Evolutionary conservation across 345 rosid species (phyloP), one percentile per base, ranked within the genome.

Genomic region (Fremontodendron californicum): DNA sequence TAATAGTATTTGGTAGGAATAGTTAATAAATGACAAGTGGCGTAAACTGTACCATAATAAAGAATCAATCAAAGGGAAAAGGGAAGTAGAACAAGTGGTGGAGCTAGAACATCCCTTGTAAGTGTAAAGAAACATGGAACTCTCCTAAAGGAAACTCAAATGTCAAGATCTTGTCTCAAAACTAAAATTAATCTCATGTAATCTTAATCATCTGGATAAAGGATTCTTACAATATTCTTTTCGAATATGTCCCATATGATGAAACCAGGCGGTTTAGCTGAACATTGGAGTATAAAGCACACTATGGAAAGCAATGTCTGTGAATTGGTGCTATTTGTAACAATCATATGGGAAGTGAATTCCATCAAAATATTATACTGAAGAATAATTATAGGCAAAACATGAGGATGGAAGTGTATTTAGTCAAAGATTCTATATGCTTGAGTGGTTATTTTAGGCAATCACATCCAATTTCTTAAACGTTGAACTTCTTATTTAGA

Each of bases 91-190:
- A 55, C 31, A 23, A 54, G 21, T 61, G 9, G 65, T 61, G 19
- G 12, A 29, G 18, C 19, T 61, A 27, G n/a, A 61, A 61, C n/a
- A n/a, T n/a, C n/a, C n/a, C n/a, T n/a, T n/a, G n/a, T n/a, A n/a
- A n/a, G n/a, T n/a, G n/a, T n/a, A n/a, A 61, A 61, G 3, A 29
- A 29, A 5, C n/a, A 61, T 2, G 8, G 8, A 29, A 61, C 40
- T 29, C 39, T 13, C 39, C 39, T 13, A 15, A 61, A 37, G 18
- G 48, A 43, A 67, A 68, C 54, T 23, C 54, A 25, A 68, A 43
- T 68, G n/a, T 68, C 73, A 68, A 68, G 51, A 68, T 23, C 35
- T 25, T 68, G 72, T 6, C 55, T 69, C 23, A 27, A 69, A 69
- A 45, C 21, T 11, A 27, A 27, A 15, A 69, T 25, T 25, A 68